These are phyloP conservation scores for Tuber borchii DNA, from an alignment of 495 filamentous ascomycete species.

Conservation along the genomic window DNA sequence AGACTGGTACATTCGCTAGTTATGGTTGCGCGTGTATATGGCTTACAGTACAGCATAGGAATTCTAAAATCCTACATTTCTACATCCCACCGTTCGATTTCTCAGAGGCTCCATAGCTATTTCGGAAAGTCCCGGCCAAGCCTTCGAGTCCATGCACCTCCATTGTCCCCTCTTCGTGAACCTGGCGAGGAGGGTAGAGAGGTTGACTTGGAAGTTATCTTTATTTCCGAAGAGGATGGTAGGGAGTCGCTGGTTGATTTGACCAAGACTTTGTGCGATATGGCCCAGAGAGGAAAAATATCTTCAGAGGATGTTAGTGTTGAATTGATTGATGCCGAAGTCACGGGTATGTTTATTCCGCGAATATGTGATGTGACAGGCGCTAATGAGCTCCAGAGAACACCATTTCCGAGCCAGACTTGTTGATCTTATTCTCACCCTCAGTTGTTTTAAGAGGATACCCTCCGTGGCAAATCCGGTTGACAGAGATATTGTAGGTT, in stretches of 20 bases:
- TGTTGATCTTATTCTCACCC: conserved; percentile 78
- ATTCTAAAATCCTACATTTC: conserved; percentile 77
- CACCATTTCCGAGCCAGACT: conserved; percentile 75
- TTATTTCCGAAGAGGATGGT: conserved; percentile 81
- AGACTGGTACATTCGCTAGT: conserved; percentile 57
- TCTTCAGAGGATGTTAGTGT: conserved; percentile 67
- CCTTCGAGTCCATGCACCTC: conserved; percentile 69
- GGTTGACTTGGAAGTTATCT: conserved; percentile 63
- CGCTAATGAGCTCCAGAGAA: conserved; percentile 44
- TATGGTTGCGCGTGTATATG: background rate
- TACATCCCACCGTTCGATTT: conserved; percentile 64
- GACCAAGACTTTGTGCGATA: conserved; percentile 87
- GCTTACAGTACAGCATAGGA: conserved; percentile 49
- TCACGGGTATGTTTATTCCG: conserved; percentile 51
- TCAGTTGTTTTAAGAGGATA: conserved; percentile 79
- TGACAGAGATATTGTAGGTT: conserved; percentile 78
- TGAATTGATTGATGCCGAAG: conserved; percentile 84
- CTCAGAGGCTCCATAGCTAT: conserved; percentile 69
- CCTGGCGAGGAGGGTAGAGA: conserved; percentile 18
- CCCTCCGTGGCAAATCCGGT: conserved; percentile 88
- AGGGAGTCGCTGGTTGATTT: conserved; percentile 89
- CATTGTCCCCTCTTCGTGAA: conserved; percentile 49
- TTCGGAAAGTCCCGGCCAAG: conserved; percentile 66
- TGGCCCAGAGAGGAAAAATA: conserved; percentile 85
- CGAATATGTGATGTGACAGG: background rate